Evolutionary conservation across 345 rosid genomes (phyloP).

Genomic region (Bretschneidera sinensis): DNA sequence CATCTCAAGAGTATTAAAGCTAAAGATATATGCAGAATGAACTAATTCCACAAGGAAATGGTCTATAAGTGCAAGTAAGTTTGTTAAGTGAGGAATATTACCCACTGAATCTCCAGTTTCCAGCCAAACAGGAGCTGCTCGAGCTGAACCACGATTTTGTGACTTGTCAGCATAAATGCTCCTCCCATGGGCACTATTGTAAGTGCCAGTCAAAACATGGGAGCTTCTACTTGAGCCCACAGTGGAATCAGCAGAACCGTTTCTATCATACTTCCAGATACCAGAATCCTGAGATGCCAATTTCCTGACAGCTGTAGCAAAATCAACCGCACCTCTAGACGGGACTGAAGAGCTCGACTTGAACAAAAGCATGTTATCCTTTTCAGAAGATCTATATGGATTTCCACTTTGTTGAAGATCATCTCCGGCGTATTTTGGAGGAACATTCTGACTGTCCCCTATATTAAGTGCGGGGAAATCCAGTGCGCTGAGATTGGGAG

Average conservation of each 20-base stretch:
- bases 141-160: constrained; percentile 61
- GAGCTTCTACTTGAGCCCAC: constrained; percentile 85
- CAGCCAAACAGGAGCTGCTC: constrained; percentile 86
- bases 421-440: constrained; percentile 63
- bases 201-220: constrained; percentile 45
- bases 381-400: constrained; percentile 58
- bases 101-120: constrained; percentile 99
- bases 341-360: constrained; percentile 53
- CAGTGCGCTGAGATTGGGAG: constrained; percentile 69
- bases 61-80: constrained; percentile 23
- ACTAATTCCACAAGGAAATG: constrained; percentile 28
- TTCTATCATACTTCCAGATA: constrained; percentile 81
- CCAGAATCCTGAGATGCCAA: constrained; percentile 77
- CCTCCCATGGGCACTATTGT: constrained; percentile 61
- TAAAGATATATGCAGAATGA: constrained; percentile 22
- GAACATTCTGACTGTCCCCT: constrained; percentile 50
- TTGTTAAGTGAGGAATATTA: constrained; percentile 42
- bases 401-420: constrained; percentile 59
- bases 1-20: constrained; percentile 52
- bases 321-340: constrained; percentile 63
- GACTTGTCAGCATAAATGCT: constrained; percentile 58
- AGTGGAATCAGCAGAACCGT: constrained; percentile 62
- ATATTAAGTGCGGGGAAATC: constrained; percentile 83
- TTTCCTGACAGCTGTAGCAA: constrained; percentile 93
- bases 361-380: constrained; percentile 70